Base-by-base conservation (phyloP, 345 rosid genomes). In the Anastatica hierochuntica region DNA sequence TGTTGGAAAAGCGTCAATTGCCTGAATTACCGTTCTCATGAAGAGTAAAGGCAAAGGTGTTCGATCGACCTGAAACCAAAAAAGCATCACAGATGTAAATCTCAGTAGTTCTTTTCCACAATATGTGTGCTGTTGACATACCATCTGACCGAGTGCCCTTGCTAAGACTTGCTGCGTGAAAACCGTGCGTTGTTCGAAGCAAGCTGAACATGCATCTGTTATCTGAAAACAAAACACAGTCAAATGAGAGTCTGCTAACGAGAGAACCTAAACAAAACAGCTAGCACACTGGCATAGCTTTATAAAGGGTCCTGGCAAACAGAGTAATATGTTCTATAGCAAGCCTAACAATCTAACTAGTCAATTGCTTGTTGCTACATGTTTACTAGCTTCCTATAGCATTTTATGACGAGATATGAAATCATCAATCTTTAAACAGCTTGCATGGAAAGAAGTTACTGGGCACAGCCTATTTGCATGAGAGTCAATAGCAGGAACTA, bases 1-100 rank as follows among this genome's bases (percentile, higher is more conserved):
- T 6, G 84, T 47, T 15, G 98, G 98, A 76, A 82, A 90, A 40
- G 98, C 98, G 49, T 90, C 98, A 38, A 88, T 82, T 49, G 96
- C 85, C 74, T 87, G 96, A 52, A 90, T 90, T n/a, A 84, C 96
- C 6, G 98, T 87, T 81, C 98, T 76, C 98, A 90, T 87, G 72
- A 90, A 90, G 58, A 90, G 95, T 36, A 90, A 71, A 49, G 98
- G 98, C 50, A 87, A 64, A 57, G 94, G 90, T 24, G 84, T 79
- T 69, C 81, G 85, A 66, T 88, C 95, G 67, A 92, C 98, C 98
- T 92, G 81, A 49, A 68, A 78, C 31, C 39, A 27, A 35, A 64
- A 70, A 66, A 41, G n/a, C 8, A 64, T 52, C 56, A 59, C 24
- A 31, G 19, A 58, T 15, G 41, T 38, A 53, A 48, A 29, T 38